Evolutionary conservation across 257 asterid species (phyloP).

Genomic region (Cynanchum wilfordii): DNA sequence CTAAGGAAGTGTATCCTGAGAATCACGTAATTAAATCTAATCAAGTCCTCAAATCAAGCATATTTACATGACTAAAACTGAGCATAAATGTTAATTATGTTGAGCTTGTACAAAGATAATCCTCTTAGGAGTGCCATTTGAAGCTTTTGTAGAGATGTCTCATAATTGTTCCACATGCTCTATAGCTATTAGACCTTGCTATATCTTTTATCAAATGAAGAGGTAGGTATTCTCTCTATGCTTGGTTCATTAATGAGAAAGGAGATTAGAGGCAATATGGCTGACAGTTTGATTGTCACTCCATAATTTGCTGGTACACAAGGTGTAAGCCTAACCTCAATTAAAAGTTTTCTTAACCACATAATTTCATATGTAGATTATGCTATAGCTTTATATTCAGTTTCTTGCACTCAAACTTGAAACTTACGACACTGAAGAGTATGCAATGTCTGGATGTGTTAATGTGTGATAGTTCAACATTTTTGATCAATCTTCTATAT

Average conservation of each 20-base stretch:
- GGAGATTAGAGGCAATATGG: not conserved
- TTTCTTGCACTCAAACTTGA: not conserved
- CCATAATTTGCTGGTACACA: not conserved
- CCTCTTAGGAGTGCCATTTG: too few relatives aligned
- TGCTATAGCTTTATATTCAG: too few relatives aligned
- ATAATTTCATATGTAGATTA: too few relatives aligned
- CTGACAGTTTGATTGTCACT: too few relatives aligned
- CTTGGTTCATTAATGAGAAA: not conserved
- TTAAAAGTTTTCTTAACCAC: not conserved
- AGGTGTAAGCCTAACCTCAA: not conserved
- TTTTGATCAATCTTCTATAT: not conserved
- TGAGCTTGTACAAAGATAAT: too few relatives aligned
- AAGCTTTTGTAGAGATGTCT: not conserved
- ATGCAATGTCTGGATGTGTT: not conserved
- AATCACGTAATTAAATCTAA: too few relatives aligned
- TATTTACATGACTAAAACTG: too few relatives aligned
- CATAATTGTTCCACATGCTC: not conserved
- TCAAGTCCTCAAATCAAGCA: too few relatives aligned
- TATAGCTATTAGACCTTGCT: not conserved
- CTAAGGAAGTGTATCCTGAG: too few relatives aligned
- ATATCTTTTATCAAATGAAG: too few relatives aligned
- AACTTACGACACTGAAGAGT: not conserved
- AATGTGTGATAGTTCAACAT: not conserved
- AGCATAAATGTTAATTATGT: too few relatives aligned
- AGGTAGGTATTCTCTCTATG: not conserved